These are phyloP conservation scores for Phytophthora pini DNA, from an alignment of 352 stramenopile species.

Conservation along the genomic window DNA sequence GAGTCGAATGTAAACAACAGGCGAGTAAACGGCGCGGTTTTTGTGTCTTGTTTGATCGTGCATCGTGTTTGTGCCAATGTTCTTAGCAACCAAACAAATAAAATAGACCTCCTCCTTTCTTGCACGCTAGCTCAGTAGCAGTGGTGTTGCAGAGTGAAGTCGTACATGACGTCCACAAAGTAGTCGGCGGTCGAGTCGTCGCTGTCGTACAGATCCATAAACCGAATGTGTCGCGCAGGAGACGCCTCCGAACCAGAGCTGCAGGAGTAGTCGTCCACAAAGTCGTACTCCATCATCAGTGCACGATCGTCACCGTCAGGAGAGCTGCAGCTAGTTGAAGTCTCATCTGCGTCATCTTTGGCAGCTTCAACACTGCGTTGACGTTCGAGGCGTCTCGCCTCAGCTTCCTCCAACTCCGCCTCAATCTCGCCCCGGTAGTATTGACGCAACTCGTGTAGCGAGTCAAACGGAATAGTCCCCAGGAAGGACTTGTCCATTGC, in stretches of 20 bases:
- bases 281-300: conserved; percentile 78
- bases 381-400: conserved; percentile 37
- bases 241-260: conserved; percentile 55
- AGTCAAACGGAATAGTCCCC: conserved; percentile 75
- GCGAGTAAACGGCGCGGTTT: conserved; percentile 13
- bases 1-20: conserved; percentile 9
- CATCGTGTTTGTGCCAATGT: conserved; percentile 8
- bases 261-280: conserved; percentile 71
- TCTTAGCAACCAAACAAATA: conserved; percentile 17
- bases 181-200: conserved; percentile 53
- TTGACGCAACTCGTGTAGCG: conserved; percentile 73
- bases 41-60: conserved; percentile 14
- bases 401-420: conserved; percentile 49
- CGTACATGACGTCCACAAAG: conserved; percentile 78
- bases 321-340: conserved; percentile 31
- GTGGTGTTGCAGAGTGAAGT: conserved; percentile 43
- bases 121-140: conserved; percentile 15
- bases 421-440: conserved; percentile 72
- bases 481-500: conserved; percentile 87
- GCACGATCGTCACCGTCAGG: conserved; percentile 34
- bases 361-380: conserved; percentile 20
- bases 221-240: conserved; percentile 62
- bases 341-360: conserved; percentile 25
- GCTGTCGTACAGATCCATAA: conserved; percentile 67
- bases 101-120: conserved; percentile 23